phyloP scores from a whole-genome alignment of 352 stramenopile genomes.

The Pseudoperonospora humuli region DNA sequence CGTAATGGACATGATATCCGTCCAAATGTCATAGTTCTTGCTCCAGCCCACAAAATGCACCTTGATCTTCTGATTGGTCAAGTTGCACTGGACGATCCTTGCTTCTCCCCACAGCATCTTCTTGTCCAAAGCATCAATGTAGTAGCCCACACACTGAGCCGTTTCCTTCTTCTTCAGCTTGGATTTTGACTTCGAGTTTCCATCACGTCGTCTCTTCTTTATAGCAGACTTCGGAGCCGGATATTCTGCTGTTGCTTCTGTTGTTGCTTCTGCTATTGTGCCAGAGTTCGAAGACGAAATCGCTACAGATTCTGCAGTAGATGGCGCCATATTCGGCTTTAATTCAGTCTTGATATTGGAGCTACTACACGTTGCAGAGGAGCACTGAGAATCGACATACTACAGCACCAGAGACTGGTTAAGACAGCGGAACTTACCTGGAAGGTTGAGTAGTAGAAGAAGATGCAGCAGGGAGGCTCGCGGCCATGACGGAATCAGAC shows the following conservation, averaged over 20 bases:
- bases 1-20: slow-evolving; percentile 55
- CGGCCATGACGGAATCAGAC: slow-evolving; percentile 23
- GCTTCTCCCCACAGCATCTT: slow-evolving; percentile 68
- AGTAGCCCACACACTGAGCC: slow-evolving; percentile 44
- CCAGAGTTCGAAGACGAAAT: slow-evolving; percentile 8
- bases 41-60: slow-evolving; percentile 69
- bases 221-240: slow-evolving; percentile 1
- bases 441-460: slow-evolving; percentile 10
- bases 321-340: slow-evolving; percentile 12
- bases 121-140: slow-evolving; percentile 64
- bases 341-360: slow-evolving; percentile 10
- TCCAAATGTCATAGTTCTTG: slow-evolving; percentile 67
- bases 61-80: slow-evolving; percentile 49
- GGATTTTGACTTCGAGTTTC: slow-evolving; percentile 15
- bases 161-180: slow-evolving; percentile 27
- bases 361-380: slow-evolving; percentile 5
- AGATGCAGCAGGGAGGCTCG: slow-evolving; percentile 12
- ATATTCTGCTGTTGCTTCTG: background rate
- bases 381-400: slow-evolving; percentile 3
- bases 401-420: background rate
- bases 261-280: background rate
- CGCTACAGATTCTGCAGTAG: slow-evolving; percentile 1
- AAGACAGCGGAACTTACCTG: slow-evolving; percentile 2
- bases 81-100: slow-evolving; percentile 59
- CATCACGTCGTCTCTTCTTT: slow-evolving; percentile 18